Evolutionary conservation across 345 rosid species (phyloP).

Genomic region (Acer campestre): DNA sequence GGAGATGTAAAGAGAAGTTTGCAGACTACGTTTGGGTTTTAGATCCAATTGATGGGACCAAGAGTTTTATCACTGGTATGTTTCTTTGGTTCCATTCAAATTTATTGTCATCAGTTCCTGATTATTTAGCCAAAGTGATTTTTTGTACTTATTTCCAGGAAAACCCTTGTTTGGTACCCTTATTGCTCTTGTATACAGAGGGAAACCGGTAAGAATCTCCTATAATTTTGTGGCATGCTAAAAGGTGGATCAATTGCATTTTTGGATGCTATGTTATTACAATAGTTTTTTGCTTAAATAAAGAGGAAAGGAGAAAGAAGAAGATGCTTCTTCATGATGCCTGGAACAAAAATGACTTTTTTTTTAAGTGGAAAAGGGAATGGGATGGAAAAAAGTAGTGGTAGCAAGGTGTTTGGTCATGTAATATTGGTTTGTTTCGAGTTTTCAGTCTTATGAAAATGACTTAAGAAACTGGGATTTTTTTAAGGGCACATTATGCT

Average conservation of each 20-base stretch:
- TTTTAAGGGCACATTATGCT: neutral
- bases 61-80: slow-evolving; percentile 89
- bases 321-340: neutral
- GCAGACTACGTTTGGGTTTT: slow-evolving; percentile 96
- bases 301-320: no score
- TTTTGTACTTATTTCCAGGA: slow-evolving; percentile 53
- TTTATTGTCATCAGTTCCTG: slow-evolving; percentile 1
- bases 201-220: slow-evolving; percentile 73
- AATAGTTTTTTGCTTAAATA: neutral
- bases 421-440: neutral
- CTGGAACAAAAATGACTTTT: neutral
- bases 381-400: neutral
- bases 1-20: slow-evolving; percentile 80
- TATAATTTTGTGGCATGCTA: neutral
- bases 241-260: neutral
- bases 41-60: slow-evolving; percentile 97
- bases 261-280: neutral
- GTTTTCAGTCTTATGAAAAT: neutral
- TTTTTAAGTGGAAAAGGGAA: no score
- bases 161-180: slow-evolving; percentile 94
- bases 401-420: neutral
- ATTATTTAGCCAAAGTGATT: slow-evolving; percentile 13
- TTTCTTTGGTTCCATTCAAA: slow-evolving; percentile 1
- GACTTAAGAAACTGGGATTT: neutral
- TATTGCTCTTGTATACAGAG: slow-evolving; percentile 71